Percentiles rank a stretch among this genome's conserved stretches.
Conservation (phyloP, 208 protist species). For the Leishmania tarentolae region DNA sequence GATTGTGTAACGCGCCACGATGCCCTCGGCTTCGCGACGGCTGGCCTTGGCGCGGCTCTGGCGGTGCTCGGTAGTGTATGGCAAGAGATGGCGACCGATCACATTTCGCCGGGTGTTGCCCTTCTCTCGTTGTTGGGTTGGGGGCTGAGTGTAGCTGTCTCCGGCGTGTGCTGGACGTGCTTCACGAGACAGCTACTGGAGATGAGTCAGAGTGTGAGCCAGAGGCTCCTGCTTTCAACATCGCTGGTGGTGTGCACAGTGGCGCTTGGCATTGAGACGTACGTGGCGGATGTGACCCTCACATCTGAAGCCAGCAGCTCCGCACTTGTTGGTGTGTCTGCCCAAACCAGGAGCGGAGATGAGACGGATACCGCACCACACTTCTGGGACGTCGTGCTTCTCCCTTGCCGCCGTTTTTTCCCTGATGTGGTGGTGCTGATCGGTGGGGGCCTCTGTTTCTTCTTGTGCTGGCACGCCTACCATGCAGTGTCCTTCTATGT, state of each 20-base stretch:
- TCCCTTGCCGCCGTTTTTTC: conserved; percentile 16
- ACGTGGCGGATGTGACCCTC: not conserved
- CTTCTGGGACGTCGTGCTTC: not conserved
- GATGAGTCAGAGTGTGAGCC: conserved; percentile 31
- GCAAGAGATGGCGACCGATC: not conserved
- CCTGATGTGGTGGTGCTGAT: conserved; percentile 24
- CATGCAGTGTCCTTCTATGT: conserved; percentile 32
- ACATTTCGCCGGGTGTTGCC: not conserved
- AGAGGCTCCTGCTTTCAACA: conserved; percentile 27
- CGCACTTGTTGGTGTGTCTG: not conserved
- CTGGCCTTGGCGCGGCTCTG: conserved; percentile 1
- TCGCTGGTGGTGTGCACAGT: conserved; percentile 18
- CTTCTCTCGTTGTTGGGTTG: conserved; percentile 10
- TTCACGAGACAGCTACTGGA: conserved; percentile 25
- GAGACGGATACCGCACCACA: not conserved
- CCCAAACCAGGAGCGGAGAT: not conserved
- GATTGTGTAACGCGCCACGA: conserved; percentile 28
- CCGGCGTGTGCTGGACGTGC: conserved; percentile 18
- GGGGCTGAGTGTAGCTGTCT: conserved; percentile 4
- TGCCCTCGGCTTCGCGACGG: conserved; percentile 5
- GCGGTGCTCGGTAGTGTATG: conserved; percentile 1
- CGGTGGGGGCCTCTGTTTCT: conserved; percentile 7
- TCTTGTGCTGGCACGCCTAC: conserved; percentile 28
- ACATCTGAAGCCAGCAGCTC: not conserved
- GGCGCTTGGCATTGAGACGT: conserved; percentile 13